These are phyloP conservation scores for Musa troglodytarum DNA, from an alignment of 176 grass and related monocot species.

Conservation along the genomic window DNA sequence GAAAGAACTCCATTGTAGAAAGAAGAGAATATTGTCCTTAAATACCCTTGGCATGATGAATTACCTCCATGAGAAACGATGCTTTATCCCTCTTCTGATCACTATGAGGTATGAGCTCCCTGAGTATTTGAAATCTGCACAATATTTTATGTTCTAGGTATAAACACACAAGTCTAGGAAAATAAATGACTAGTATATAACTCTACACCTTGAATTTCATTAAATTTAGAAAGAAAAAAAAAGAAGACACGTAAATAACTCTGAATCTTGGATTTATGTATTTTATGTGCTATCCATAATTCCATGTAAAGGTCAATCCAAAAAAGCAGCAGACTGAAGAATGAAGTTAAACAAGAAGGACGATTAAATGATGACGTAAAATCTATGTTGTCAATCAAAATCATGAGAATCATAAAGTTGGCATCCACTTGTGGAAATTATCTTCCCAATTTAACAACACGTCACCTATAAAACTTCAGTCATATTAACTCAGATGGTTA, in stretches of 20 bases:
- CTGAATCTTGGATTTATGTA: neutral
- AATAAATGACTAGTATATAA: neutral
- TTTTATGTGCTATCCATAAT: neutral
- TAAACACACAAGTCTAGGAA: neutral
- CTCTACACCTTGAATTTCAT: too few relatives aligned
- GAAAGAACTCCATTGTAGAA: neutral
- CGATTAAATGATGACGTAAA: neutral
- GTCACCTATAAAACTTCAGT: neutral
- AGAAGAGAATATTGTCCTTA: neutral
- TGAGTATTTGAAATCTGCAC: constrained; percentile 16
- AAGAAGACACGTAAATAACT: too few relatives aligned
- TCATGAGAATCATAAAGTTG: neutral
- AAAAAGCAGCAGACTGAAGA: neutral
- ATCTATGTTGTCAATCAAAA: neutral
- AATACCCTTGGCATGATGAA: neutral
- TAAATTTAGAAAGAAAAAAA: too few relatives aligned
- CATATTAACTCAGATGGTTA: neutral
- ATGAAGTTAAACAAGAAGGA: neutral
- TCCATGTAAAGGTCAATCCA: too few relatives aligned
- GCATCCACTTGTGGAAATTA: neutral
- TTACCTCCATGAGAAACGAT: constrained; percentile 15
- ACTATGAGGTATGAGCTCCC: constrained; percentile 9
- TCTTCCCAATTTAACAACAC: neutral
- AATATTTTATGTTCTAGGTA: neutral
- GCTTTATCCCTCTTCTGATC: constrained; percentile 21